Evolutionary conservation across 2,329 filamentous ascomycete species (phyloP), one percentile per base, ranked within the genome.

Genomic region (Colletotrichum aenigma): DNA sequence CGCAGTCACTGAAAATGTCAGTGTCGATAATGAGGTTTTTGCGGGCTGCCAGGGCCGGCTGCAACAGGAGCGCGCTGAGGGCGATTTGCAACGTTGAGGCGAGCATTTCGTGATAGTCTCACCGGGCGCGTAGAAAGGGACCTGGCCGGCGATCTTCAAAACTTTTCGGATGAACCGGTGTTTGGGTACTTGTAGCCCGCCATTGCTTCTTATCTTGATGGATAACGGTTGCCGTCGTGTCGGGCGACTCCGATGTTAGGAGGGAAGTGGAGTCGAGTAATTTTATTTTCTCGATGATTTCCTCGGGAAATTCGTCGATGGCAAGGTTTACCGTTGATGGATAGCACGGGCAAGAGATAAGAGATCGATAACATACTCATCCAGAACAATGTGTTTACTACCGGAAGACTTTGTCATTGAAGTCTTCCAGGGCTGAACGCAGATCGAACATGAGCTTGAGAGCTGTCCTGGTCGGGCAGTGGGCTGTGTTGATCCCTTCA

Each of bases 21-120:
- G 87, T 88, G 78, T 88, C 87, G 28, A 88, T 82, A 64, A 89
- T 85, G 36, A 88, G 79, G 36, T 85, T 85, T 71, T 85, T 86
- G 36, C 65, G 75, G 7, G 71, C 65, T 34, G 70, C 56, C 7
- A 65, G n/a, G 16, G 34, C 38, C 3, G 32, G 43, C n/a, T 60
- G 74, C 16, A 48, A 7, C 32, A 34, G 24, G 6, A 76, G 64
- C 4, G 43, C 58, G 4, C 55, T 21, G 0, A 73, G 3, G 4
- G 18, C 48, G 13, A 52, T 21, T 18, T 52, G 48, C 15, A 67
- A 5, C 36, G 71, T 24, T 48, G n/a, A 21, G 12, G 62, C 10
- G 38, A 34, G 71, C 8, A 72, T 48, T 61, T 71, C 62, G 61
- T 30, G 56, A 21, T 48, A 26, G 34, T 38, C n/a, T 64, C 60